These are phyloP conservation scores for Vachellia pachyceras DNA, from an alignment of 306 rosid genomes.

Conservation along the genomic window DNA sequence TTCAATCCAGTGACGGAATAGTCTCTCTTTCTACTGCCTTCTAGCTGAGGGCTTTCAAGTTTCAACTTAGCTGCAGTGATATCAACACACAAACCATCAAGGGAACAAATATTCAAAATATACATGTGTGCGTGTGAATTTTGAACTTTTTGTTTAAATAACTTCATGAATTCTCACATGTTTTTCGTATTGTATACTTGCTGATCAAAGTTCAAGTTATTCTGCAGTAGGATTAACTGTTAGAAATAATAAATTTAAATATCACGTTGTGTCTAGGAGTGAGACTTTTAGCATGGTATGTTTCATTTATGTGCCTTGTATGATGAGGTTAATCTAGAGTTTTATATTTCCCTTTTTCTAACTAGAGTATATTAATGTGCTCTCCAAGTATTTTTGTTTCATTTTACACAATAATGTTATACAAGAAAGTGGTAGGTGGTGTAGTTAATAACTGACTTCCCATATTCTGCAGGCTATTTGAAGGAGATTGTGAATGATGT, in stretches of 20 bases:
- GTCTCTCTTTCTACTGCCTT: constrained; percentile 13
- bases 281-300: neutral
- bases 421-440: constrained; percentile 10
- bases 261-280: neutral
- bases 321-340: neutral
- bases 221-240: neutral
- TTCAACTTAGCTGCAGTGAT: constrained; percentile 4
- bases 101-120: neutral
- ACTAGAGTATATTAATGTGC: too few relatives aligned
- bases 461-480: constrained; percentile 70
- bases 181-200: constrained; percentile 22
- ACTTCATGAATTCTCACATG: constrained; percentile 13
- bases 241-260: too few relatives aligned
- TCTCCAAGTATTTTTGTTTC: neutral
- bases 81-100: constrained; percentile 22
- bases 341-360: too few relatives aligned
- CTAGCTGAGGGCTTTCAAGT: constrained; percentile 12
- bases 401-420: constrained; percentile 17
- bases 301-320: neutral
- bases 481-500: constrained; percentile 59
- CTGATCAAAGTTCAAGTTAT: constrained; percentile 20
- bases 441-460: constrained; percentile 33
- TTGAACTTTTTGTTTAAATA: constrained; percentile 19
- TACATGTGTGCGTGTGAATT: too few relatives aligned
- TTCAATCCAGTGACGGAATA: neutral